These are phyloP conservation scores for Aspergillus udagawae DNA, from an alignment of 2,329 filamentous ascomycete species.

Conservation along the genomic window DNA sequence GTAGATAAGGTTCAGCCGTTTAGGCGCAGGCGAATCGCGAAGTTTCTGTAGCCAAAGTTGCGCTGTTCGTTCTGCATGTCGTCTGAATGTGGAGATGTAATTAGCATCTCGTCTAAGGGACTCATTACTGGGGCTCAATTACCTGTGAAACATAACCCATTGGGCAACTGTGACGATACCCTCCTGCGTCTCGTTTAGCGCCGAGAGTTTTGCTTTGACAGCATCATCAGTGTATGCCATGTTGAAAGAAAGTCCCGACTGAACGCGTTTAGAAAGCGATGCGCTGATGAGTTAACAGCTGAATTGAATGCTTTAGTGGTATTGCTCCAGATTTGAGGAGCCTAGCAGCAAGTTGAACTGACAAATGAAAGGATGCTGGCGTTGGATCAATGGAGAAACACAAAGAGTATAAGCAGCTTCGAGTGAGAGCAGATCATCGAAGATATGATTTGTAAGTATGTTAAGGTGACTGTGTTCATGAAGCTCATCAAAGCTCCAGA, in stretches of 20 bases:
- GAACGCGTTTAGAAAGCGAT: not conserved
- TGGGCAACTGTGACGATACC: conserved; percentile 94
- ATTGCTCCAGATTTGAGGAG: not conserved
- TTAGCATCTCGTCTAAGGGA: conserved; percentile 16
- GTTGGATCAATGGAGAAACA: not conserved
- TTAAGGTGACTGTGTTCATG: not conserved
- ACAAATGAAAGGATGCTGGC: not conserved
- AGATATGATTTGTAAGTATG: not conserved
- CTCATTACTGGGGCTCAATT: conserved; percentile 24
- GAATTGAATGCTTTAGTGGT: not conserved
- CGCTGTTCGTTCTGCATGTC: conserved; percentile 87
- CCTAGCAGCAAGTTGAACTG: not conserved
- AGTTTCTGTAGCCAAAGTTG: conserved; percentile 87
- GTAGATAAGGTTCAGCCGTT: conserved; percentile 87
- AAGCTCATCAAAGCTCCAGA: conserved; percentile 1
- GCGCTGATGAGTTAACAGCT: not conserved
- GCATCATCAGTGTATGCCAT: conserved; percentile 98
- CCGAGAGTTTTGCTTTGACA: conserved; percentile 88
- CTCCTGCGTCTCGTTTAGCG: conserved; percentile 94
- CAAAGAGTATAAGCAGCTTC: not conserved
- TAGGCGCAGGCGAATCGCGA: conserved; percentile 79
- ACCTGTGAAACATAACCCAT: conserved; percentile 99
- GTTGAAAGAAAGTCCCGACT: conserved; percentile 11
- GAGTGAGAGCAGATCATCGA: not conserved
- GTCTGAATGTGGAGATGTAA: conserved; percentile 50